These are phyloP conservation scores for Cladosporium sp. DNA, from an alignment of 2,329 filamentous ascomycete species.

Conservation along the genomic window DNA sequence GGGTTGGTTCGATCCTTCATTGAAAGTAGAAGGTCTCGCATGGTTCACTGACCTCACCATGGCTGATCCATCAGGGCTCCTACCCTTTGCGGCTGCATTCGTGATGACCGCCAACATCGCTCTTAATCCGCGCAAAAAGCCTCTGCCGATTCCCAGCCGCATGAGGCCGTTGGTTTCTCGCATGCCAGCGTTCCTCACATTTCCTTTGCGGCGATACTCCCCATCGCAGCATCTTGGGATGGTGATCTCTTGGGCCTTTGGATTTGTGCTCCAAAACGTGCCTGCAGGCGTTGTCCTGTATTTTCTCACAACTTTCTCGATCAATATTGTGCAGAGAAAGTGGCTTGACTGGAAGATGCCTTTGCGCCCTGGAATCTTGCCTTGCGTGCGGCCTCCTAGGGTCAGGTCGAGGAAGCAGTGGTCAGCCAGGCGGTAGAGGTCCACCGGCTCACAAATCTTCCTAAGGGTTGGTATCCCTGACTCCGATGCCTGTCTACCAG, in stretches of 20 bases:
- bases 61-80: conserved; percentile 47
- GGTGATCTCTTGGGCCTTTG: conserved; percentile 30
- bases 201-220: conserved; percentile 12
- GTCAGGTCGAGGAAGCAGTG: conserved; percentile 20
- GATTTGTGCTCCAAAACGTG: conserved; percentile 31
- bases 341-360: conserved; percentile 27
- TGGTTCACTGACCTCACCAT: conserved; percentile 58
- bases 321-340: conserved; percentile 18
- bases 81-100: conserved; percentile 47
- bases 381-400: conserved; percentile 26
- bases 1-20: conserved; percentile 42
- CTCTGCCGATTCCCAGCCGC: background rate
- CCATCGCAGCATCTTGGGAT: conserved; percentile 24
- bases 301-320: conserved; percentile 22
- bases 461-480: no score
- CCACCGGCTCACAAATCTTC: no score
- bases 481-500: no score
- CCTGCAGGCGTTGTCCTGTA: conserved; percentile 42
- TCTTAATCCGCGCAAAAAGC: conserved; percentile 7
- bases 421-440: background rate
- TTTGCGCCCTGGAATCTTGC: conserved; percentile 19
- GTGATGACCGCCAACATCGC: conserved; percentile 48
- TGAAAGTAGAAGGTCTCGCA: conserved; percentile 54
- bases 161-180: background rate
- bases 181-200: background rate